phyloP scores from a whole-genome alignment of 352 stramenopile species.

The Globisporangium cederbergense region DNA sequence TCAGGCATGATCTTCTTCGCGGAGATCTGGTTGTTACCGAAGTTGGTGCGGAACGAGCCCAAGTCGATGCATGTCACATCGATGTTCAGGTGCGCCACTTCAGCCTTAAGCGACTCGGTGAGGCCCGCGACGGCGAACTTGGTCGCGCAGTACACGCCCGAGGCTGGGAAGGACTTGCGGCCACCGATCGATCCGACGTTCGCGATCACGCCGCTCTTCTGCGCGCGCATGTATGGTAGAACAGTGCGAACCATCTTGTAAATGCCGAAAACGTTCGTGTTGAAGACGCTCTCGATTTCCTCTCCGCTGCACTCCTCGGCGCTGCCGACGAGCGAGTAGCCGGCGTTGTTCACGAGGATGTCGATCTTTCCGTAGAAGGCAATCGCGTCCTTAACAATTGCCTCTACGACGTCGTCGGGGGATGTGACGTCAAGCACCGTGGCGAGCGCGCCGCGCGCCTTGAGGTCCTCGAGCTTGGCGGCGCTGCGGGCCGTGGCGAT shows the following conservation, averaged over 20 bases:
- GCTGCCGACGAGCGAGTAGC: conserved; percentile 35
- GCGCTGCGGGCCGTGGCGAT: conserved; percentile 33
- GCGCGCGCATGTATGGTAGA: no score
- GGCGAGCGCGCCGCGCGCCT: conserved; percentile 23
- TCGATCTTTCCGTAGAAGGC: conserved; percentile 36
- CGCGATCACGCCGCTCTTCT: no score
- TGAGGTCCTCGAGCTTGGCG: conserved; percentile 24
- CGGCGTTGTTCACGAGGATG: conserved; percentile 52
- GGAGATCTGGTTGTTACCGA: background rate
- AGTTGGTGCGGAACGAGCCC: no score
- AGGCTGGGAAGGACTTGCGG: no score
- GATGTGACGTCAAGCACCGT: conserved; percentile 32
- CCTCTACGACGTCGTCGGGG: conserved; percentile 20
- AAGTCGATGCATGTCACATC: no score
- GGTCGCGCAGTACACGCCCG: no score
- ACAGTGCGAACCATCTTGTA: background rate
- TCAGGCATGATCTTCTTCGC: conserved; percentile 23
- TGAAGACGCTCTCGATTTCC: background rate
- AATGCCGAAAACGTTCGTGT: conserved; percentile 2
- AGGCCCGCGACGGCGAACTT: no score
- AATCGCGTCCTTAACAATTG: conserved; percentile 18
- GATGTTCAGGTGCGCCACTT: no score
- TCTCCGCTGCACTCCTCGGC: conserved; percentile 33
- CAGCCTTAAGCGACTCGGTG: no score
- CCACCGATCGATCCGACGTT: no score